phyloP scores from a whole-genome alignment of 208 protist genomes.

The Crithidia fasciculata region DNA sequence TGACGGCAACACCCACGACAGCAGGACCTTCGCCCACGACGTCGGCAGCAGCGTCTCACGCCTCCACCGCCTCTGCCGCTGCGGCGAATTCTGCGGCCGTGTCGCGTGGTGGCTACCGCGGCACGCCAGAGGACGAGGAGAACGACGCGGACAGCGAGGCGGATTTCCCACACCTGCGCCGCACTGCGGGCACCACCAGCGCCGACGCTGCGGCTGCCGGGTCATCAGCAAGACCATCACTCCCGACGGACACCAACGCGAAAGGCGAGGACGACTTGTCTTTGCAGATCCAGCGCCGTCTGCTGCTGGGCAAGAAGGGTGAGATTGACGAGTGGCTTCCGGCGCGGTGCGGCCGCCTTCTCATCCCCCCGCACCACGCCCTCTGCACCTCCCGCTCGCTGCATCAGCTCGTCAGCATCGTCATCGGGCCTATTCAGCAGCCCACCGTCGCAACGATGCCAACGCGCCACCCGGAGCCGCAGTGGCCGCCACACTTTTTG shows the following conservation, averaged over 20 bases:
- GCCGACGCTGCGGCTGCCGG: neutral
- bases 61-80: neutral
- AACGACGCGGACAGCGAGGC: constrained; percentile 37
- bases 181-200: neutral
- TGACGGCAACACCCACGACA: neutral
- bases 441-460: constrained; percentile 70
- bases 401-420: constrained; percentile 71
- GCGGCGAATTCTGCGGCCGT: neutral
- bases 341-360: constrained; percentile 32
- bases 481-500: constrained; percentile 83
- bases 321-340: constrained; percentile 60
- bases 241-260: neutral
- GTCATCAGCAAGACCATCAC: too few species aligned
- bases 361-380: constrained; percentile 55
- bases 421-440: constrained; percentile 85
- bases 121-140: constrained; percentile 14
- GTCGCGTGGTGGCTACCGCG: neutral
- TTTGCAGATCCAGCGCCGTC: constrained; percentile 55
- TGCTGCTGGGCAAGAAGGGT: constrained; percentile 66
- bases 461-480: constrained; percentile 68
- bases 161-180: neutral
- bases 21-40: too few species aligned
- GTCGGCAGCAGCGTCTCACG: neutral
- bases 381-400: constrained; percentile 64
- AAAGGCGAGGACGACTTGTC: neutral